phyloP scores from a whole-genome alignment of 2,329 filamentous ascomycete genomes.

The Xylariaceae sp. region DNA sequence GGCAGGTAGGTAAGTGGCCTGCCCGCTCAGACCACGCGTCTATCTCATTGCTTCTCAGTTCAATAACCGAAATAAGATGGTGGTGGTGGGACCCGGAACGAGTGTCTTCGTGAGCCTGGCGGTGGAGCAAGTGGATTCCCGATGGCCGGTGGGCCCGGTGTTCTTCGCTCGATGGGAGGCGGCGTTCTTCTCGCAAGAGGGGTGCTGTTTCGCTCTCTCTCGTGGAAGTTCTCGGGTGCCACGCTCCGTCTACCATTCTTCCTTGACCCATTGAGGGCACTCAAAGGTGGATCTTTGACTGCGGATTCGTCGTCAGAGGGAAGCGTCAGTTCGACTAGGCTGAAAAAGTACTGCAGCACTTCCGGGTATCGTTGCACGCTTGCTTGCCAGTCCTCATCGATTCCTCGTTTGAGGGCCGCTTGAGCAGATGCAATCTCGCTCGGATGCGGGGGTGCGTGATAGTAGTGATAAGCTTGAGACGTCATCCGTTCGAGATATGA shows the following conservation, averaged over 20 bases:
- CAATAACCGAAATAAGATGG: constrained; percentile 28
- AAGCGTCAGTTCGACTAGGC: constrained; percentile 66
- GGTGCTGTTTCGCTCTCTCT: constrained; percentile 35
- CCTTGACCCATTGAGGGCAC: constrained; percentile 52
- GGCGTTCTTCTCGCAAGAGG: constrained; percentile 39
- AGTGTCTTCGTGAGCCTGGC: constrained; percentile 26
- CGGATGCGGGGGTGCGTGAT: constrained; percentile 60
- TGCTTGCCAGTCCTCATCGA: constrained; percentile 78
- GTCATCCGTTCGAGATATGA: constrained; percentile 59
- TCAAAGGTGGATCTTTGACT: constrained; percentile 63
- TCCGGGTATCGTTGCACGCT: constrained; percentile 78
- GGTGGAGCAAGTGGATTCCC: constrained; percentile 33
- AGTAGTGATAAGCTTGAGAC: constrained; percentile 59
- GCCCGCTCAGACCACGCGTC: too few species aligned
- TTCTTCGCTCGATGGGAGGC: constrained; percentile 42
- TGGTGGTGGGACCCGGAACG: constrained; percentile 31
- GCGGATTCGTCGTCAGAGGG: constrained; percentile 63
- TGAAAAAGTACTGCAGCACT: constrained; percentile 80
- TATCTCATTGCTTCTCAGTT: constrained; percentile 9
- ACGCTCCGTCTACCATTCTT: constrained; percentile 50
- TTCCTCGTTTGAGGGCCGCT: constrained; percentile 68
- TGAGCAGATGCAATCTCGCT: constrained; percentile 67
- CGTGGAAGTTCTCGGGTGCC: constrained; percentile 42
- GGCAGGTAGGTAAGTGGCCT: constrained; percentile 1
- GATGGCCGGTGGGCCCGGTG: constrained; percentile 38